Evolutionary conservation across 768 basidiomycete species (phyloP), one percentile per base, ranked within the genome.

Genomic region (Russula griseocarnosa): DNA sequence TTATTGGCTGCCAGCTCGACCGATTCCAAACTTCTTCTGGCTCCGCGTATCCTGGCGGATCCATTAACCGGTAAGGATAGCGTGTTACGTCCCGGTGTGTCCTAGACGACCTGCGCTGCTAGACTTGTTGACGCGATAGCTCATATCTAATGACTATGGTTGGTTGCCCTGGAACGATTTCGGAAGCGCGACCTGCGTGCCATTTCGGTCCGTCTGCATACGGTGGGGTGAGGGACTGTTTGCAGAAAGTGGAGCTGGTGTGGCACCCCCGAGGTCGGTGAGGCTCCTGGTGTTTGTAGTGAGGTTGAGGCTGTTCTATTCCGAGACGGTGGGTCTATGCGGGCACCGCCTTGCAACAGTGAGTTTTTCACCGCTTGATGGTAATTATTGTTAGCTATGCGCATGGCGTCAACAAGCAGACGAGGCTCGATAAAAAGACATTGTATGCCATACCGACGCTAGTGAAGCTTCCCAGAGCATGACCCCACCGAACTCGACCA

Each of bases 391-490:
- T 40, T 40, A 40, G 16, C 38, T n/a, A 47, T 47, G 10, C 11
- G 46, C 46, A 26, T 28, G 53, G 16, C 13, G 14, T 55, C 22
- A 38, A 36, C n/a, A 36, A 54, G 7, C 36, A 7, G 24, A 38
- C 54, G 24, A 16, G 14, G 22, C 18, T 36, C 22, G 54, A 55
- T 55, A 38, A 38, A 40, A 42, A 0, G 24, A 28, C 9, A 47
- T 13, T 28, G 24, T 42, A 67, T 14, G 38, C 16, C 70, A 52
- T 57, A 81, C 80, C 72, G 42, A 77, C 75, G 79, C 81, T 61
- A 79, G 73, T n/a, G 79, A 80, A 28, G 76, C 76, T 59, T 79
- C 80, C 79, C 79, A 82, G 52, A 80, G 68, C 81, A 79, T 79
- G 44, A 59, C 53, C n/a, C n/a, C 46, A 47, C 46, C 46, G n/a